Conservation (phyloP, 78 protist species). For the Dictyostelium discoideum region DNA sequence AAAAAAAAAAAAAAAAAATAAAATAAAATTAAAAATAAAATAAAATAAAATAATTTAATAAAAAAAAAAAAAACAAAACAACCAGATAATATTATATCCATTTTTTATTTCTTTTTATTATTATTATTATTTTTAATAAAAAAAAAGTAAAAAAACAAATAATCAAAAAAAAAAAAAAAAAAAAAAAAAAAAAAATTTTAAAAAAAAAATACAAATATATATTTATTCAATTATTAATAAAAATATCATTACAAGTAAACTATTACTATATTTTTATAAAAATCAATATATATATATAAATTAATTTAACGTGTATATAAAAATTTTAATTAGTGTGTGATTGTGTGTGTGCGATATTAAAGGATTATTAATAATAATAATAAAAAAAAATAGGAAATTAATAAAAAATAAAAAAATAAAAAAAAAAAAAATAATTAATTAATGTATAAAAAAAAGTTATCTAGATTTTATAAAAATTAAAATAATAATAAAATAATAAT, state of each 20-base stretch:
- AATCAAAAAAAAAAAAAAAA: background rate
- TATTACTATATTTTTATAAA: background rate
- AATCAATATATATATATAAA: too few relatives aligned
- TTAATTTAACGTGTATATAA: background rate
- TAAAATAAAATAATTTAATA: too few relatives aligned
- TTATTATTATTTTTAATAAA: too few relatives aligned
- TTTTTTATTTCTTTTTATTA: too few relatives aligned
- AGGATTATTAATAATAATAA: too few relatives aligned
- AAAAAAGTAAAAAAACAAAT: background rate
- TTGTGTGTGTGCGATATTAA: background rate
- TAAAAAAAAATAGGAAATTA: background rate
- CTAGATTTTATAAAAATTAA: background rate
- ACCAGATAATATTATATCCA: background rate
- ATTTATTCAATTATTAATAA: background rate
- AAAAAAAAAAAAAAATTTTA: too few relatives aligned
- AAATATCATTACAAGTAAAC: background rate
- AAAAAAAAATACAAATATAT: slow-evolving; percentile 1
- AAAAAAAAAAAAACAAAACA: background rate
- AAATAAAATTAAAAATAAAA: too few relatives aligned
- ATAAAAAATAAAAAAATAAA: too few relatives aligned
- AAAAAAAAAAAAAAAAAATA: too few relatives aligned
- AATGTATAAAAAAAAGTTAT: background rate
- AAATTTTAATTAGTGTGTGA: background rate
- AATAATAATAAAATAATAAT: too few relatives aligned
- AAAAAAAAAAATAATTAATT: too few relatives aligned